Percentiles rank a stretch among this genome's conserved stretches.
phyloP scores from a whole-genome alignment of 768 basidiomycete species.

The Lentinula guzmanii region DNA sequence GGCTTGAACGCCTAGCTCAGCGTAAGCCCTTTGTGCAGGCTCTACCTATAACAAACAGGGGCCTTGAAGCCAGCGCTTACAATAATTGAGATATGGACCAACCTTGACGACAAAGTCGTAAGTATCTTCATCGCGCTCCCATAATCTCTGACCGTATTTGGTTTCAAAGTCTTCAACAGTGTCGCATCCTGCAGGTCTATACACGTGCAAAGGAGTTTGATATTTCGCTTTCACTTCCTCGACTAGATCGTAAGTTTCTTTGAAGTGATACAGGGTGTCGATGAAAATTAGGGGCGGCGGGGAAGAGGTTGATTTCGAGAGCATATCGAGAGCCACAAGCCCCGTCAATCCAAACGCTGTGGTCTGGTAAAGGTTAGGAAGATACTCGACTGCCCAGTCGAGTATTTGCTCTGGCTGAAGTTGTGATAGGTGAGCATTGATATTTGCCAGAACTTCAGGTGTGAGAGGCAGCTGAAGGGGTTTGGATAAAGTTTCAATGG shows the following conservation, averaged over 20 bases:
- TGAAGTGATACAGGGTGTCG: slow-evolving; percentile 96
- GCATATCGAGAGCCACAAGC: slow-evolving; percentile 90
- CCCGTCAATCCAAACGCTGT: slow-evolving; percentile 97
- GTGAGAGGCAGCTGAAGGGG: slow-evolving; percentile 55
- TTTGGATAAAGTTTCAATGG: slow-evolving; percentile 15
- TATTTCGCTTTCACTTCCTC: slow-evolving; percentile 77
- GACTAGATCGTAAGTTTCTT: slow-evolving; percentile 86
- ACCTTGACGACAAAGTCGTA: slow-evolving; percentile 96
- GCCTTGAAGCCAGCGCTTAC: background rate
- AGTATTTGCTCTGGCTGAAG: slow-evolving; percentile 83
- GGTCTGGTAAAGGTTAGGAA: slow-evolving; percentile 85
- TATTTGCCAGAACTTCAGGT: slow-evolving; percentile 47
- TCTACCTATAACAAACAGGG: slow-evolving; percentile 58
- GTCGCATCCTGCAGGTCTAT: slow-evolving; percentile 67
- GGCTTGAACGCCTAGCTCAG: slow-evolving; percentile 67
- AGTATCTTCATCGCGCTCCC: slow-evolving; percentile 81
- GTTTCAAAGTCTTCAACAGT: slow-evolving; percentile 70
- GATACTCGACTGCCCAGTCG: slow-evolving; percentile 72
- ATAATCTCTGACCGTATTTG: slow-evolving; percentile 73
- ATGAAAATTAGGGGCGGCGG: slow-evolving; percentile 89
- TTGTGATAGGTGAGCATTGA: slow-evolving; percentile 69
- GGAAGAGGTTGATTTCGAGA: slow-evolving; percentile 66
- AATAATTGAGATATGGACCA: slow-evolving; percentile 11
- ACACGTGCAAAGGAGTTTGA: slow-evolving; percentile 65
- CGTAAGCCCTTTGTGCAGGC: slow-evolving; percentile 85